phyloP scores from a whole-genome alignment of 257 asterid species.

The Fraxinus americana region DNA sequence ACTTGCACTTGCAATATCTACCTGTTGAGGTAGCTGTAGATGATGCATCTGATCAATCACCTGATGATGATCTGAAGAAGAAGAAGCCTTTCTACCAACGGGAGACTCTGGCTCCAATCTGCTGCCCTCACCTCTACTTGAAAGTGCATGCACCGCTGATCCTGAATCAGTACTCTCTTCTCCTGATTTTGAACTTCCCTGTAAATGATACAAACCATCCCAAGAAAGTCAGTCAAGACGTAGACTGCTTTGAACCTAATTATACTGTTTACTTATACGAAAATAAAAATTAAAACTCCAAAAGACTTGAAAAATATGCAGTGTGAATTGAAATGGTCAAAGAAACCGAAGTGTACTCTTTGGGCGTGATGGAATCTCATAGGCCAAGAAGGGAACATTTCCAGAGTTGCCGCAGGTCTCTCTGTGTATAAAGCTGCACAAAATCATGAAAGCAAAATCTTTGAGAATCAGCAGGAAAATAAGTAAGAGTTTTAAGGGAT shows the following conservation, averaged over 20 bases:
- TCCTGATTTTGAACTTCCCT: constrained; percentile 88
- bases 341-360: constrained; percentile 35
- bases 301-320: neutral
- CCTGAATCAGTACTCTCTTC: constrained; percentile 81
- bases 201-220: neutral
- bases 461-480: constrained; percentile 38
- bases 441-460: constrained; percentile 58
- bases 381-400: constrained; percentile 99
- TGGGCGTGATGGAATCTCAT: constrained; percentile 69
- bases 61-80: constrained; percentile 23
- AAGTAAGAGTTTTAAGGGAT: constrained; percentile 11
- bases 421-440: constrained; percentile 81
- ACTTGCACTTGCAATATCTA: constrained; percentile 52
- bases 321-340: neutral
- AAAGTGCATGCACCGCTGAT: constrained; percentile 51
- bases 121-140: constrained; percentile 6
- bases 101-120: constrained; percentile 24
- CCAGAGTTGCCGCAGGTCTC: constrained; percentile 92
- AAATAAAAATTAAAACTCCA: neutral
- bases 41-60: constrained; percentile 32
- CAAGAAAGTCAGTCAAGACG: too few species aligned
- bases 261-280: too few species aligned
- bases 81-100: constrained; percentile 32
- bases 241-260: too few species aligned
- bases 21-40: constrained; percentile 42